These are phyloP conservation scores for Tetraselmis chui DNA, from an alignment of 139 green algal genomes.

Conservation along the genomic window DNA sequence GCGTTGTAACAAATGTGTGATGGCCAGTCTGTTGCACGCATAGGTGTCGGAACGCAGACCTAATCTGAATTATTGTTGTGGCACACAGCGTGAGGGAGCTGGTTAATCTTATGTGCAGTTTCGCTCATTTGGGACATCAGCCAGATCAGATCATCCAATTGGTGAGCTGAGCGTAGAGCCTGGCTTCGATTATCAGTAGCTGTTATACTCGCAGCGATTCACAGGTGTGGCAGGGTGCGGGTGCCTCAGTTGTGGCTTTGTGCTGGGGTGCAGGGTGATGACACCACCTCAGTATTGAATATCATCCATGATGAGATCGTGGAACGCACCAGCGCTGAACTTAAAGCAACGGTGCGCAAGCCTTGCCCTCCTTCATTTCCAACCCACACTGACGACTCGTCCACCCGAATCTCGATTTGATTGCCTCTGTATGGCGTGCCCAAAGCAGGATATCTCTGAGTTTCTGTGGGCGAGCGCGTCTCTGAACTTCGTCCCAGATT, in stretches of 20 bases:
- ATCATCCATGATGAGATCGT: not conserved
- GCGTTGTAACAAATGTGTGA: not conserved
- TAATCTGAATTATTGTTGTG: not conserved
- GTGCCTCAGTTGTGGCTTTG: not conserved
- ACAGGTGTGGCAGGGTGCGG: too few species aligned
- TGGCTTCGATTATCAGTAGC: not conserved
- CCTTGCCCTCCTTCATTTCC: not conserved
- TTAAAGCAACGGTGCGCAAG: not conserved
- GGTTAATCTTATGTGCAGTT: not conserved
- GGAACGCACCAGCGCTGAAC: not conserved
- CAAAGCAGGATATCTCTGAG: not conserved
- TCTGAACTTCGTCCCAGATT: not conserved
- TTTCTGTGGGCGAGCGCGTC: not conserved
- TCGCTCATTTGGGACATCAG: not conserved
- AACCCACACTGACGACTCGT: not conserved
- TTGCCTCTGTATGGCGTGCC: not conserved
- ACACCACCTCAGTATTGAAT: not conserved
- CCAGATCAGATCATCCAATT: not conserved
- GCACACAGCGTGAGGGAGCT: not conserved
- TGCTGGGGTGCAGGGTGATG: not conserved
- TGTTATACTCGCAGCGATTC: not conserved
- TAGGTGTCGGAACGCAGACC: not conserved
- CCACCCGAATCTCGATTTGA: not conserved
- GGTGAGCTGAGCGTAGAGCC: not conserved
- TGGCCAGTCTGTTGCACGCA: not conserved